Evolutionary conservation across 306 rosid genomes (phyloP).

Genomic region (Sphenostylis stenocarpa): DNA sequence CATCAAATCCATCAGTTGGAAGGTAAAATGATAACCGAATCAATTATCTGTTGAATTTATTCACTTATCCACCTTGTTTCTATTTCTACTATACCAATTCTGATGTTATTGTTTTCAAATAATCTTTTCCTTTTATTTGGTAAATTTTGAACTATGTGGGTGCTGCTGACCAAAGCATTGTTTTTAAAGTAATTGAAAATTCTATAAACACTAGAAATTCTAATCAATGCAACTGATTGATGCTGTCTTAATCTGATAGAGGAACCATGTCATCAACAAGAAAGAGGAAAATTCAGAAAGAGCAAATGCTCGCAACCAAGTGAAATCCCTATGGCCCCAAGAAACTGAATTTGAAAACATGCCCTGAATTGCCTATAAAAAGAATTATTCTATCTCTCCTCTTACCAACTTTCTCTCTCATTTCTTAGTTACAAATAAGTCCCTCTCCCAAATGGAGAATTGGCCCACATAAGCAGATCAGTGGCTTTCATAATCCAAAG

Average conservation of each 20-base stretch:
- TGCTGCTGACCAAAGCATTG: not conserved
- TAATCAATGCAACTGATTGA: not conserved
- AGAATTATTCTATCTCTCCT: too few species aligned
- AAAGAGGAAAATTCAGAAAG: not conserved
- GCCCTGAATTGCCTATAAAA: too few species aligned
- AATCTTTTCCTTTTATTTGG: not conserved
- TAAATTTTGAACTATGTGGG: not conserved
- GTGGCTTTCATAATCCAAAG: too few species aligned
- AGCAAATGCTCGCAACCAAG: too few species aligned
- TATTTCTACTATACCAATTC: not conserved
- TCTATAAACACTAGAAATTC: not conserved
- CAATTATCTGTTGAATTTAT: not conserved
- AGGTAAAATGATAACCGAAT: slow-evolving; percentile 47
- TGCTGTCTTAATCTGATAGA: not conserved
- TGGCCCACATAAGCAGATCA: too few species aligned
- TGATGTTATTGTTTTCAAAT: not conserved
- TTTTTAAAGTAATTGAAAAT: slow-evolving; percentile 1
- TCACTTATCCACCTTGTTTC: not conserved
- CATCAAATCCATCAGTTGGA: slow-evolving; percentile 43
- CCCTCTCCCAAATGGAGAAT: too few species aligned
- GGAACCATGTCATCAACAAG: too few species aligned
- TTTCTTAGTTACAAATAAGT: too few species aligned
- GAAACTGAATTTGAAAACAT: too few species aligned
- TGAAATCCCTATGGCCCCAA: too few species aligned
- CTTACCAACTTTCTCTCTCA: too few species aligned